Base-by-base conservation (phyloP, 1,139 yeast species). In the Geotrichum europaeum region DNA sequence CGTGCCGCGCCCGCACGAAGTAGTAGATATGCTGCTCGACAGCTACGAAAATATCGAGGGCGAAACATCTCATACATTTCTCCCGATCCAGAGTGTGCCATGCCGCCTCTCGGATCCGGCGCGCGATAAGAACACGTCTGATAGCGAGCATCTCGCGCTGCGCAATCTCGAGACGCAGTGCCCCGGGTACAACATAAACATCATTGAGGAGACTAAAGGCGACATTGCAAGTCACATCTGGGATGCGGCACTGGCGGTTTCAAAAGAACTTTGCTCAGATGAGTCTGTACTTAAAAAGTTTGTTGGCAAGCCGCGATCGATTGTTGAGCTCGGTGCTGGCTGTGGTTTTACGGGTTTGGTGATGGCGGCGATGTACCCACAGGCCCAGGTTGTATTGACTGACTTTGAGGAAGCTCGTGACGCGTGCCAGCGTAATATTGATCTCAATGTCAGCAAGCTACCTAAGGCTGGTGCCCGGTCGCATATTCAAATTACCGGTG, bases 321-420 rank as follows among this genome's bases (percentile, higher is more conserved):
- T 70, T 15, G 58, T 70, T n/a, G 73, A 70, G 54, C 62, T 70
- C 2, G 73, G 73, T 2, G 64, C 72, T 7, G 73, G 73, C 4
- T 70, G 73, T 56, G 73, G 73, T 18, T 63, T 68, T 7, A 67
- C 69, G 0, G 73, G 73, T 2, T 55, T 70, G 28, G 64, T 64
- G 9, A 61, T 70, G 45, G 65, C 66, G 22, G 61, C 61, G 12
- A 12, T 64, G 49, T 67, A 60, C 43, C 65, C 66, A 3, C 36
- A 49, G 12, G 59, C 67, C 1, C 60, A 57, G 18, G 67, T 70
- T 2, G 56, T 66, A 6, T 63, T 70, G 22, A 68, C 72, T 13
- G 73, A 70, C 56, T 62, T 70, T 18, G 68, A 63, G 20, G 72
- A 70, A 4, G 72, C 72, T 0, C 58, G 61, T 20, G 69, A 65